A percentile compares a stretch with the other conserved stretches of the same genome.
These are phyloP conservation scores for Candida anutae DNA, from an alignment of 1,139 yeast species.

Conservation along the genomic window DNA sequence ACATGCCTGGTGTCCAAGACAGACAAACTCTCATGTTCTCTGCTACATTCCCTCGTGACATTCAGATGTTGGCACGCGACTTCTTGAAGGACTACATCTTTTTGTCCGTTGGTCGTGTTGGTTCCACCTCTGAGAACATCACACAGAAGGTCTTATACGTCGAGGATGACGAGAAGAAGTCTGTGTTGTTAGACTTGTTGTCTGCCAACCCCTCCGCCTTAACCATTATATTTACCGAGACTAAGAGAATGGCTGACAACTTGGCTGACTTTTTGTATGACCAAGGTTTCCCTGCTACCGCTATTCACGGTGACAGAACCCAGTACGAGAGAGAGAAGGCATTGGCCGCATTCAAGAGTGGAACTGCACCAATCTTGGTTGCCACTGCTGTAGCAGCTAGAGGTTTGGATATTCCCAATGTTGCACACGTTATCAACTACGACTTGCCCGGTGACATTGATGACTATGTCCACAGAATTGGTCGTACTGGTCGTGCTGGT, in stretches of 20 bases:
- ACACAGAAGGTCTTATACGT: conserved; percentile 91
- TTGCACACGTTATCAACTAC: conserved; percentile 93
- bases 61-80: conserved; percentile 94
- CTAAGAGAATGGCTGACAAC: conserved; percentile 97
- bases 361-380: conserved; percentile 85
- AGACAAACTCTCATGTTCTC: conserved; percentile 98
- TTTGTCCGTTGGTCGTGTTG: conserved; percentile 96
- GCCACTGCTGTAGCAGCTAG: conserved; percentile 99
- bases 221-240: conserved; percentile 93
- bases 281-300: conserved; percentile 92
- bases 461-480: conserved; percentile 98
- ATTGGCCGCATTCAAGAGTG: conserved; percentile 77
- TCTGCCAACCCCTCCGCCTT: conserved; percentile 73
- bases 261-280: conserved; percentile 85
- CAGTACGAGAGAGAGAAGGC: conserved; percentile 98
- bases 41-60: conserved; percentile 97
- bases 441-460: conserved; percentile 96
- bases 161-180: conserved; percentile 92
- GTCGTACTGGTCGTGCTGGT: conserved; percentile 99
- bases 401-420: conserved; percentile 99
- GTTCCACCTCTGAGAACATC: conserved; percentile 95
- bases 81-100: conserved; percentile 93
- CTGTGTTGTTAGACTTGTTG: conserved; percentile 82
- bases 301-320: conserved; percentile 98
- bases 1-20: conserved; percentile 84